Base-by-base conservation (phyloP, 2,329 filamentous ascomycete species). In the Gremmenia infestans region DNA sequence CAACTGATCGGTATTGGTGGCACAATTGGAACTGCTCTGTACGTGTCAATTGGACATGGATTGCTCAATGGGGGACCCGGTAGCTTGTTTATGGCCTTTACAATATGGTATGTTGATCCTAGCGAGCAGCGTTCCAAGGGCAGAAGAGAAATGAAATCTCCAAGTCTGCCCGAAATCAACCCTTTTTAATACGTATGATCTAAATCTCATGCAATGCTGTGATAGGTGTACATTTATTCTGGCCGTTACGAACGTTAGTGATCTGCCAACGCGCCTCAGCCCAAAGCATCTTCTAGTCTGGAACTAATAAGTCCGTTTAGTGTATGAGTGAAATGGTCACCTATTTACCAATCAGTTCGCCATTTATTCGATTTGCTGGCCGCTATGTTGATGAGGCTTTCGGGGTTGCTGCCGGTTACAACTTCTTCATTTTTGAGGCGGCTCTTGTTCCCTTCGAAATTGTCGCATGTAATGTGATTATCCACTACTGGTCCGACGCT, bases 361-460 rank as follows among this genome's bases (percentile, higher is more conserved):
- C 87, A 0, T 91, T 92, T 69, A 88, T 91, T 67, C 83, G 86
- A 25, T 89, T 91, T 65, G 88, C 88, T 4, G 86, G 87, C 14
- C 81, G 86, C 48, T 91, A 83, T 62, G 86, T 91, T 32, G 87
- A 91, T 62, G 86, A 89, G 61, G 85, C 87, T 2, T 87, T 91
- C 57, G 86, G 86, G 0, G 86, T 89, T 55, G 85, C 85, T 6
- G 81, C 84, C 1, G 87, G 87, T 5, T 89, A 86, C 81, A 89
- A 89, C 68, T 89, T 88, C 63, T 88, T 88, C 73, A 70, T 88
- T 45, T 87, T 87, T 60, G 82, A 88, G 67, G 86, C 86, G 1
- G 78, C 79, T 2, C 73, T 88, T 3, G 83, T 88, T 4, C 85
- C 85, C 0, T 88, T 87, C 54, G 85, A 88, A 62, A 78, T 88